Base-by-base conservation (phyloP, 2,329 filamentous ascomycete species). In the Westerdykella sp. region DNA sequence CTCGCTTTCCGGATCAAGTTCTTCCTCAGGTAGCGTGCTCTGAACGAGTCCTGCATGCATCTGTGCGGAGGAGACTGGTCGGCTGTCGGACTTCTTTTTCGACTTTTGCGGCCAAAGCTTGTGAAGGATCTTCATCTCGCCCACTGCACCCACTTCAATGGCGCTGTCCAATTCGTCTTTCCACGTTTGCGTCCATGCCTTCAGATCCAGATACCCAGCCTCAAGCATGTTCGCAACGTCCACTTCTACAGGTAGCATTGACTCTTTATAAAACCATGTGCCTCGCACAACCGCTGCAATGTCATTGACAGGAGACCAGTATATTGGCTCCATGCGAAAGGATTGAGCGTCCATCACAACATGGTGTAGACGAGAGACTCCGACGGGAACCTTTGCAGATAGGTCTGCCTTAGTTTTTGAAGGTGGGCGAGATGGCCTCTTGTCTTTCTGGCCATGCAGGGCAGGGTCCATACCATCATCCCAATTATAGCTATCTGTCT, bases 181-280 rank as follows among this genome's bases (percentile, higher is more conserved):
- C 89, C 93, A 98, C 1, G 91, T 95, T 55, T 93, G 81, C 1
- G 86, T 89, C 84, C 91, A 95, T 0, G 88, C 87, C 42, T 82
- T 83, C 40, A 97, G 73, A 57, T 95, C 87, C 43, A 84, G 73
- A 61, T 95, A 98, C 5, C 91, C 90, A n/a, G 82, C 78, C 64
- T 98, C 93, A 1, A 98, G 75, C 65, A 90, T 88, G 56, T 97
- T 98, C 7, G 93, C 89, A 28, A 96, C 84, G 13, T 80, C 32
- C 1, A 87, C 79, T 49, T 95, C 87, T 5, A 98, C 79, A 0
- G 93, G 93, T 45, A 87, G 73, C 89, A 97, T 95, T 1, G 85
- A 91, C 60, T 96, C 90, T 70, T 85, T 85, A 67, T 97, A 97
- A 64, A 98, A 98, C 93, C 93, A 98, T 0, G 91, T 97, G 1